These are phyloP conservation scores for Coccinonectria pachysandricola DNA, from an alignment of 2,329 filamentous ascomycete species.

Conservation along the genomic window DNA sequence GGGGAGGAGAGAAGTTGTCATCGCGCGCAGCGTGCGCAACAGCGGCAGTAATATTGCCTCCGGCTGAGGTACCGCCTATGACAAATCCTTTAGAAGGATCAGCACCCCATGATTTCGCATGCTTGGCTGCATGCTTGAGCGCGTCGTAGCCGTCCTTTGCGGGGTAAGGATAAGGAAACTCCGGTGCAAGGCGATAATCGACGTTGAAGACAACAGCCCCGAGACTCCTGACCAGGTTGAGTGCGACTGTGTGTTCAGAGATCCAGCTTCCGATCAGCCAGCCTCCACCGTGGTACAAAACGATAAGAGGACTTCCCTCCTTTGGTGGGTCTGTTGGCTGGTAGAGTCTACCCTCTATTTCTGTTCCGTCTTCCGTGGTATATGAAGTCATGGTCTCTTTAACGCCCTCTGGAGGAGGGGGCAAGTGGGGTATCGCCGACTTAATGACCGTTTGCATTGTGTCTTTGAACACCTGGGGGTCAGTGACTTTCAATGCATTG, in stretches of 20 bases:
- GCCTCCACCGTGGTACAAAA: neutral
- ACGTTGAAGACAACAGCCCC: conserved; percentile 1
- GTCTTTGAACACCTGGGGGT: too few species aligned
- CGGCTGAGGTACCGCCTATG: conserved; percentile 20
- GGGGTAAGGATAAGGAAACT: conserved; percentile 2
- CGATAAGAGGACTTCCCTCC: too few species aligned
- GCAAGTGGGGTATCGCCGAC: too few species aligned
- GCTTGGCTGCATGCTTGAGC: conserved; percentile 1
- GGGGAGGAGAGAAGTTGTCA: conserved; percentile 2
- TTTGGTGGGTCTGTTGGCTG: too few species aligned
- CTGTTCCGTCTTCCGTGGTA: too few species aligned
- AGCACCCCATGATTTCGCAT: conserved; percentile 1
- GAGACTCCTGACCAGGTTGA: neutral
- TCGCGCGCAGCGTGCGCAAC: conserved; percentile 12
- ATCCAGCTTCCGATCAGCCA: neutral
- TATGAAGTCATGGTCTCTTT: too few species aligned
- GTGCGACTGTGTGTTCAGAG: neutral
- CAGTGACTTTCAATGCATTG: too few species aligned
- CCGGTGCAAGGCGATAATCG: conserved; percentile 2
- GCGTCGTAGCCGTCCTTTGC: conserved; percentile 1
- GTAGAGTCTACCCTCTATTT: too few species aligned
- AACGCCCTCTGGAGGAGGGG: too few species aligned
- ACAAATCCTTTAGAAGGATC: conserved; percentile 6
- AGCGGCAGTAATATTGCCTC: conserved; percentile 16
- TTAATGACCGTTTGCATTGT: too few species aligned